These are phyloP conservation scores for Globisporangium megalacanthum DNA, from an alignment of 352 stramenopile species.

Conservation along the genomic window DNA sequence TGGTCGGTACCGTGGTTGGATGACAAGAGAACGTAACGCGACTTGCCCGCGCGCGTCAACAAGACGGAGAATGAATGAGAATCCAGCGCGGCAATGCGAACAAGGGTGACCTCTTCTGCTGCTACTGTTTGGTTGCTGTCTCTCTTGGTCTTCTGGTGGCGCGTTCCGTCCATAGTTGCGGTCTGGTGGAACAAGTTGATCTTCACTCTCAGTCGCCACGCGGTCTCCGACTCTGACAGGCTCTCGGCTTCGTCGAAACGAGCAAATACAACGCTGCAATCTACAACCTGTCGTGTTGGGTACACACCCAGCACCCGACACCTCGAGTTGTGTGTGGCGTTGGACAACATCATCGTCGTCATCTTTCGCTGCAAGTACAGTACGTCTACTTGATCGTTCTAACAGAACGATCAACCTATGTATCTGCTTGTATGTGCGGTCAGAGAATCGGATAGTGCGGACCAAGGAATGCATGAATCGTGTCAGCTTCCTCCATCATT, in stretches of 20 bases:
- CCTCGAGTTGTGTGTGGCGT: not conserved
- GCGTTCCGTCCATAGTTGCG: not conserved
- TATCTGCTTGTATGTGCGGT: too few species aligned
- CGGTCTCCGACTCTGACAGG: too few species aligned
- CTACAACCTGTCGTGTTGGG: slow-evolving; percentile 1
- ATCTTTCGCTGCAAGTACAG: too few species aligned
- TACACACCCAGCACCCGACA: slow-evolving; percentile 5
- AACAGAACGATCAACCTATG: too few species aligned
- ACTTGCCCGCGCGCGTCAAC: too few species aligned
- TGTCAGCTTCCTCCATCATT: too few species aligned
- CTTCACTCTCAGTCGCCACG: slow-evolving; percentile 2
- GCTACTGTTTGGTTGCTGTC: not conserved
- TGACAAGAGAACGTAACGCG: not conserved
- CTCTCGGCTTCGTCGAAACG: not conserved
- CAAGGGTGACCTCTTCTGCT: not conserved
- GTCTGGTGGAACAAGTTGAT: not conserved
- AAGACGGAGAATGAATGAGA: not conserved
- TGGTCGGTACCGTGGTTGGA: not conserved
- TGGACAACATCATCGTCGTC: not conserved
- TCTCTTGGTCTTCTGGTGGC: not conserved
- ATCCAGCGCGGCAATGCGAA: not conserved
- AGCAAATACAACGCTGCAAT: not conserved
- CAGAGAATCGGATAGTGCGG: too few species aligned
- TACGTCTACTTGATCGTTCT: too few species aligned
- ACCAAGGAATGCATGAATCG: too few species aligned